Conservation (phyloP, 768 basidiomycete genomes). For the Nidularia sp. region DNA sequence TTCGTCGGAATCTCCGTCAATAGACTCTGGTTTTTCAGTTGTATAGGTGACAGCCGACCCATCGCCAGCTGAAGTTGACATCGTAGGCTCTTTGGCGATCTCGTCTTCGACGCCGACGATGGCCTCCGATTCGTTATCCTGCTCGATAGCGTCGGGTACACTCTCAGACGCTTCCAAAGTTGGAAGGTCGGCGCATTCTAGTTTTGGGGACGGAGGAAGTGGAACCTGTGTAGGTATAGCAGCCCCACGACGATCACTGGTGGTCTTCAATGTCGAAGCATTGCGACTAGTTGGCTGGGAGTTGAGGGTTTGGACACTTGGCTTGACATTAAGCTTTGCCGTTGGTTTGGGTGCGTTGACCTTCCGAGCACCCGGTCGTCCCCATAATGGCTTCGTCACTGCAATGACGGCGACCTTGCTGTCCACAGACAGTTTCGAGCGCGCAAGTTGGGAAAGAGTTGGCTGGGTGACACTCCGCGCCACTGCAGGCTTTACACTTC, state of each 20-base stretch:
- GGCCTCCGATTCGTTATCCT: neutral
- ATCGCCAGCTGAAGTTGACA: no score
- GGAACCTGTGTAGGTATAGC: conserved; percentile 27
- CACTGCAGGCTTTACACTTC: neutral
- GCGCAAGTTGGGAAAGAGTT: conserved; percentile 21
- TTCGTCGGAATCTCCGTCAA: no score
- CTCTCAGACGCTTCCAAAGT: neutral
- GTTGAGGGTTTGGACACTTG: no score
- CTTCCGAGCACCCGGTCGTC: conserved; percentile 7
- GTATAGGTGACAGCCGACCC: no score
- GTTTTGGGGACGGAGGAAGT: conserved; percentile 30
- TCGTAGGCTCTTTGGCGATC: no score
- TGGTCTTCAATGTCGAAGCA: no score
- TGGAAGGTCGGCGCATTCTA: neutral
- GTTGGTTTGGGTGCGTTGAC: conserved; percentile 6
- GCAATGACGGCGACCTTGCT: conserved; percentile 2
- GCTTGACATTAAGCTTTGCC: conserved; percentile 12
- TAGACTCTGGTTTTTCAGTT: no score
- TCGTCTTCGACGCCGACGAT: no score
- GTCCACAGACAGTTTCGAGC: conserved; percentile 12
- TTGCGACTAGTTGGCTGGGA: no score
- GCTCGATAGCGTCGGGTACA: neutral
- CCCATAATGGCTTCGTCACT: conserved; percentile 7
- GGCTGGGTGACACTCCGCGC: conserved; percentile 15
- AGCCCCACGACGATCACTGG: conserved; percentile 7